A percentile compares a stretch with the other conserved stretches of the same genome.
phyloP scores from a whole-genome alignment of 495 filamentous ascomycete genomes.

The Penicillium mononematosum region DNA sequence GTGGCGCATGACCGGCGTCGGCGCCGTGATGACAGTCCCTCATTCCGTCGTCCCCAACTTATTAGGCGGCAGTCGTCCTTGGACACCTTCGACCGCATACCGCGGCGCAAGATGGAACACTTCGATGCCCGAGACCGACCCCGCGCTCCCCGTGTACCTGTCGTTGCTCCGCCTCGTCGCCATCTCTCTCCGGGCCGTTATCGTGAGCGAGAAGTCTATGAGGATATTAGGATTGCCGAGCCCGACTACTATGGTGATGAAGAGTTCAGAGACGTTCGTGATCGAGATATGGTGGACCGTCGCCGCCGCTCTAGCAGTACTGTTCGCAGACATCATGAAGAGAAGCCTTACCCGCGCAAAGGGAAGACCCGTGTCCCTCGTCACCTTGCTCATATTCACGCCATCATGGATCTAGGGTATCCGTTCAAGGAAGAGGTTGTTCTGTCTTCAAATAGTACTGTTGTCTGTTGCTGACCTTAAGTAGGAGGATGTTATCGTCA shows the following conservation, averaged over 20 bases:
- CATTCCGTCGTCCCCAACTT: slow-evolving; percentile 53
- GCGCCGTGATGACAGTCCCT: slow-evolving; percentile 40
- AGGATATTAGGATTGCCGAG: slow-evolving; percentile 68
- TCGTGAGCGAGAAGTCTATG: slow-evolving; percentile 53
- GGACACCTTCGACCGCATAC: slow-evolving; percentile 70
- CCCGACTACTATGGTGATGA: slow-evolving; percentile 67
- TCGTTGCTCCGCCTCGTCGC: slow-evolving; percentile 33
- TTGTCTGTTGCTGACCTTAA: neutral
- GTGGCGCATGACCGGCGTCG: slow-evolving; percentile 42
- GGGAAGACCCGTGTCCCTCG: slow-evolving; percentile 85
- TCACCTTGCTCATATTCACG: slow-evolving; percentile 69
- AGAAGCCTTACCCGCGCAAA: slow-evolving; percentile 68
- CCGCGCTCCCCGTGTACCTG: slow-evolving; percentile 20
- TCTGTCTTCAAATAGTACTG: neutral
- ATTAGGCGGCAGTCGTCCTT: slow-evolving; percentile 65
- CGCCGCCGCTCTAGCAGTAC: slow-evolving; percentile 49
- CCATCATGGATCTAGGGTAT: slow-evolving; percentile 80
- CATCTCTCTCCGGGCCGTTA: slow-evolving; percentile 44
- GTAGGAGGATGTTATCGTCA: slow-evolving; percentile 73
- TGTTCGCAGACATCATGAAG: slow-evolving; percentile 40
- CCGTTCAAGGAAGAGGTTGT: slow-evolving; percentile 81
- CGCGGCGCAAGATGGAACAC: slow-evolving; percentile 55
- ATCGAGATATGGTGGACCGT: slow-evolving; percentile 44
- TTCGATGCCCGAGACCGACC: slow-evolving; percentile 46
- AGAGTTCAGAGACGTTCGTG: slow-evolving; percentile 58